These are phyloP conservation scores for Agrocybe praecox DNA, from an alignment of 768 basidiomycete species.

Conservation along the genomic window DNA sequence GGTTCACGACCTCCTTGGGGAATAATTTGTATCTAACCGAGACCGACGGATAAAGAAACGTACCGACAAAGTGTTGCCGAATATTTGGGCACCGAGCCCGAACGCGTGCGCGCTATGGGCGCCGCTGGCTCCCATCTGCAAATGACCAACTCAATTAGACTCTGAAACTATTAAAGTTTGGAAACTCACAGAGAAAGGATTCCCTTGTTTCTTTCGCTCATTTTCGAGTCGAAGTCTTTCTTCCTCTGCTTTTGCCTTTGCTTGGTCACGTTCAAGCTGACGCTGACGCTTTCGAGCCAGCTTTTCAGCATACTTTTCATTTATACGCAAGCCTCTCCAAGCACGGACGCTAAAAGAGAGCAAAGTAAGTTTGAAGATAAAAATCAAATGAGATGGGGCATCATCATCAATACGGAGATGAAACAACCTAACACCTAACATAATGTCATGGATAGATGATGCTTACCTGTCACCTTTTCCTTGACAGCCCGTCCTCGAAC, in stretches of 20 bases:
- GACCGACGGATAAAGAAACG: conserved; percentile 12
- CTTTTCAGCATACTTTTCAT: conserved; percentile 75
- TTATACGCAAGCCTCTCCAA: conserved; percentile 76
- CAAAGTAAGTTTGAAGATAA: not conserved
- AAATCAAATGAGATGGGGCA: not conserved
- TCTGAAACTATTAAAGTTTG: not conserved
- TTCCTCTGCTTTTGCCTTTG: conserved; percentile 36
- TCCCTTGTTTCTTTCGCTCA: conserved; percentile 17
- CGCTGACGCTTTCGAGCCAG: conserved; percentile 57
- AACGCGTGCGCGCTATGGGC: conserved; percentile 27
- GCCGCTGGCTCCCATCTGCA: conserved; percentile 16
- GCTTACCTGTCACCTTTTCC: conserved; percentile 76
- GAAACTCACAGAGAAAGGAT: conserved; percentile 25
- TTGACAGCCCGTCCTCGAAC: conserved; percentile 71
- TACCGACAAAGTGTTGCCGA: conserved; percentile 39
- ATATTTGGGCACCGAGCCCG: conserved; percentile 70
- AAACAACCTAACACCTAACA: not conserved
- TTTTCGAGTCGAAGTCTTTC: conserved; percentile 18
- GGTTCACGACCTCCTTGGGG: not conserved
- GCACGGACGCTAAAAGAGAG: conserved; percentile 63
- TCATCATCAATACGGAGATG: not conserved
- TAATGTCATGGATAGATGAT: not conserved
- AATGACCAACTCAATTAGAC: not conserved
- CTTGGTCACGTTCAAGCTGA: conserved; percentile 38
- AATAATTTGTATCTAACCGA: not conserved